phyloP scores from a whole-genome alignment of 140 eudicot genomes.

The Anethum foeniculum region DNA sequence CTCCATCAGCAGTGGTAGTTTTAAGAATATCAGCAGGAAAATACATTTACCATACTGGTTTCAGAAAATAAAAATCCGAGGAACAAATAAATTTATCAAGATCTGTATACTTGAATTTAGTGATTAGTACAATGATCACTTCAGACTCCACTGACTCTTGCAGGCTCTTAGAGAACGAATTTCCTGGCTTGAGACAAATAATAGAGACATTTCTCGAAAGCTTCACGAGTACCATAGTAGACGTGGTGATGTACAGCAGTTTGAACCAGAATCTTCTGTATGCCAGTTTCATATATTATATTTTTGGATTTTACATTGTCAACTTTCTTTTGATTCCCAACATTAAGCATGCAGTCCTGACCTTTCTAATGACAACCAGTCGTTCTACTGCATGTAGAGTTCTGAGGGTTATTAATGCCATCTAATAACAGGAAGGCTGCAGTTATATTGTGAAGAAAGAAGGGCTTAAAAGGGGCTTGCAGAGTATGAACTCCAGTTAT shows the following conservation, averaged over 20 bases:
- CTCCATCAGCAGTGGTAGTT: neutral
- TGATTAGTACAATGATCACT: conserved; percentile 7
- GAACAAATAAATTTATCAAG: neutral
- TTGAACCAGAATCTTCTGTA: conserved; percentile 46
- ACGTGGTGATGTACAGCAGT: conserved; percentile 23
- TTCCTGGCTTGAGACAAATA: conserved; percentile 65
- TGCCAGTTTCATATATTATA: neutral
- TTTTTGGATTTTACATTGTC: neutral
- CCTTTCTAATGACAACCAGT: conserved; percentile 10
- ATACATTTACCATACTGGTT: neutral
- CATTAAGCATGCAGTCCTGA: neutral
- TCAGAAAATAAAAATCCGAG: neutral
- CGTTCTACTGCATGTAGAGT: neutral
- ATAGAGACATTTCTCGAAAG: conserved; percentile 58
- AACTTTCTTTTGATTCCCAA: neutral
- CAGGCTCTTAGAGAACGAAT: conserved; percentile 67
- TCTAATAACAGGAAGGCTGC: conserved; percentile 38
- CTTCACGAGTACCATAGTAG: conserved; percentile 46
- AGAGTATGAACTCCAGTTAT: conserved; percentile 61
- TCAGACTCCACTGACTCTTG: conserved; percentile 12
- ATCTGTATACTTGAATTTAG: neutral
- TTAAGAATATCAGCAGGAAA: too few relatives aligned
- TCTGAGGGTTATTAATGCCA: neutral
- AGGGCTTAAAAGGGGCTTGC: conserved; percentile 64
- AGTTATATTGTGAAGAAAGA: conserved; percentile 47